Evolutionary conservation across 805 yeast species (phyloP).

Genomic region (Scheffersomyces lignosus): DNA sequence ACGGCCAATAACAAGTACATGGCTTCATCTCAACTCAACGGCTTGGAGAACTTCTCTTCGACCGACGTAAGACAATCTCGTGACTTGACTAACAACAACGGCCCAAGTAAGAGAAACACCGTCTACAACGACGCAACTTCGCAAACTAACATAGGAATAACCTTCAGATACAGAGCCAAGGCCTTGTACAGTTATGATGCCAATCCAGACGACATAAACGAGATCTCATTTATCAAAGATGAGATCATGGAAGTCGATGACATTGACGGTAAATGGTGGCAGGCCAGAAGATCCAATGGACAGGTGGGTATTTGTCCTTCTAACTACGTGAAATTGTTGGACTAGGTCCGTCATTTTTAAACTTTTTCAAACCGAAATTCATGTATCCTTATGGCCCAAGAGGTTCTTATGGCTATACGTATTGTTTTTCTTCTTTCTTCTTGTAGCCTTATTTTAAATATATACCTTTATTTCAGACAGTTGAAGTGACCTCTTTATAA

Average conservation of each 20-base stretch:
- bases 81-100: conserved; percentile 27
- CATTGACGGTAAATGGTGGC: conserved; percentile 98
- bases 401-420: too few relatives aligned
- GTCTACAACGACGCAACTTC: conserved; percentile 21
- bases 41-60: conserved; percentile 55
- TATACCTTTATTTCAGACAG: too few relatives aligned
- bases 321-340: conserved; percentile 80
- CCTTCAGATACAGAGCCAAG: conserved; percentile 80
- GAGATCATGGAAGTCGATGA: conserved; percentile 91
- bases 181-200: conserved; percentile 89
- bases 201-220: conserved; percentile 89
- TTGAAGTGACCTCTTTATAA: too few relatives aligned
- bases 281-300: conserved; percentile 85
- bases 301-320: conserved; percentile 96
- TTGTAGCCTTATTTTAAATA: too few relatives aligned
- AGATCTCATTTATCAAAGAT: conserved; percentile 85
- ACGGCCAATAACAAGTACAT: conserved; percentile 35
- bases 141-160: conserved; percentile 17
- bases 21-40: conserved; percentile 59
- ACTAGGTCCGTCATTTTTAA: conserved; percentile 24
- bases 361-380: too few relatives aligned
- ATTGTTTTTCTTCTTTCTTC: too few relatives aligned
- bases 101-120: conserved; percentile 18
- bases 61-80: conserved; percentile 32
- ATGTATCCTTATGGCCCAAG: too few relatives aligned